Base-by-base conservation (phyloP, 1,139 yeast species). In the Blastobotrys proliferans region DNA sequence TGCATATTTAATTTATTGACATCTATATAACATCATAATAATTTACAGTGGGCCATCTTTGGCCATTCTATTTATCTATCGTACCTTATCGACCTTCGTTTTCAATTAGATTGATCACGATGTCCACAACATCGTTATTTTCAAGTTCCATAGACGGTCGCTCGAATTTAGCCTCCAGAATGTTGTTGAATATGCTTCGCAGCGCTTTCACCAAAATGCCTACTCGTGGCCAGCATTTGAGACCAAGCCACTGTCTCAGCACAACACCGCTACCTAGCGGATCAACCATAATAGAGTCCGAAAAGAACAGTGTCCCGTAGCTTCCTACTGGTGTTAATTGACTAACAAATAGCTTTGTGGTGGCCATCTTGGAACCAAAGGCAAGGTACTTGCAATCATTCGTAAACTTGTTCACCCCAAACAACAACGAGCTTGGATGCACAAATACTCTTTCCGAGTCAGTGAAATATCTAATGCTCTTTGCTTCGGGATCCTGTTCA, bases 211-310 rank as follows among this genome's bases (percentile, higher is more conserved):
- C 74, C 41, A 90, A 67, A 3, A 92, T 95, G 0, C 94, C 97
- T 57, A 90, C 87, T 54, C 94, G 83, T 51, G 95, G 85, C 97
- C 97, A 88, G 2, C 95, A 85, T 51, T 85, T 70, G 27, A 92
- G 69, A 6, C 95, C 88, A 25, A 84, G 64, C 96, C 96, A 84
- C 39, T 74, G 72, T 56, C 84, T 95, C 46, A 88, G 55, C 6
- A 64, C 52, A 6, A 69, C 55, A 20, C 73, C 73, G 4, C 61
- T 51, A 0, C 73, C 73, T 10, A 65, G 63, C 30, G 86, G 64
- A 54, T 90, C 95, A 54, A 86, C 88, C 21, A 73, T 65, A 13
- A 92, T 73, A 0, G 74, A 74, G 3, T 94, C 92, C 5, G 95
- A 95, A 62, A 92, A 86, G 35, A 92, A 67, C 17, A 88, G 61